Evolutionary conservation across 768 basidiomycete species (phyloP), one percentile per base, ranked within the genome.

Genomic region (Xerocomellus intermedius): DNA sequence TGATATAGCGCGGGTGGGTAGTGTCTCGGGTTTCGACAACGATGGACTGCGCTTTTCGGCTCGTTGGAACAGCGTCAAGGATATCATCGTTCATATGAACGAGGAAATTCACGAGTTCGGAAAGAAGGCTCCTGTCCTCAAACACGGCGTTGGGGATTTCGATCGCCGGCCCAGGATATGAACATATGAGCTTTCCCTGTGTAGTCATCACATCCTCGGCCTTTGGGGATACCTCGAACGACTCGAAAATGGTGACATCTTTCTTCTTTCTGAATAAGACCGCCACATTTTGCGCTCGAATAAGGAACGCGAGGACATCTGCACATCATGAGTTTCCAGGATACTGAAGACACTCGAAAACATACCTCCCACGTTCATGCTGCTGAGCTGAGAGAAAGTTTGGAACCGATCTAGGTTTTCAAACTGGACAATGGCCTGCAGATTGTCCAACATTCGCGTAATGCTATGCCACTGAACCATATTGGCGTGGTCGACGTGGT

Each of bases 281-380:
- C 10, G 73, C 78, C 4, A 77, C 80, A 45, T 83, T 83, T 52
- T 83, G 82, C 0, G 74, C 71, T 21, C 66, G 68, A 32, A 83
- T 69, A 5, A 70, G 70, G 37, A 79, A 68, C 17, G 67, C 65
- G 4, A 77, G 52, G 8, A 70, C 61, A 50, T 74, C 81, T 82
- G 5, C 7, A 22, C 0, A 12, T 5, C 7, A 8, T 63, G 21
- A 63, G 52, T 30, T 36, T 16, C 28, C 8, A n/a, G 2, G 12
- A 33, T 28, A 28, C 5, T 1, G 3, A 2, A 1, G 5, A 49
- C 8, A 6, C 1, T 10, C 7, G 13, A 19, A 16, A 32, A 3
- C 56, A 42, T 59, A 69, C 66, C 70, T 52, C 62, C 60, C 0
- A 42, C 37, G 1, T n/a, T 3, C 63, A 74, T 64, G 12, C 42